Conservation (phyloP, 306 rosid species). For the Rosa persica region DNA sequence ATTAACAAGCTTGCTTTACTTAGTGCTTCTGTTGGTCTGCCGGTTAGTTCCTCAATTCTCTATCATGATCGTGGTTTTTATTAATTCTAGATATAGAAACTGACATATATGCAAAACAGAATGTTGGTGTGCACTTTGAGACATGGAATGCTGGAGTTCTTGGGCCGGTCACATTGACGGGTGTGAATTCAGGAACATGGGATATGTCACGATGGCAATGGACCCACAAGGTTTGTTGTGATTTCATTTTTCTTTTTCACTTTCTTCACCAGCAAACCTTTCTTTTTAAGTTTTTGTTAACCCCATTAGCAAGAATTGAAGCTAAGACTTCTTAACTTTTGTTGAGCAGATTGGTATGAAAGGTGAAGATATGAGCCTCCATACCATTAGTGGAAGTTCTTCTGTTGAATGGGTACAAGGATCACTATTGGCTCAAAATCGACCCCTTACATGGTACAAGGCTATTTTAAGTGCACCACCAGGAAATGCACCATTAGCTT, state of each 20-base stretch:
- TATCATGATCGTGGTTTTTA: conserved; percentile 1
- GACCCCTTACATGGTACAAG: conserved; percentile 96
- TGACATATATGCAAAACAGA: conserved; percentile 44
- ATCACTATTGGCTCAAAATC: conserved; percentile 54
- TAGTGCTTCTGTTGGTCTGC: conserved; percentile 81
- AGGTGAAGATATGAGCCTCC: conserved; percentile 74
- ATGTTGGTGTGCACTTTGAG: conserved; percentile 79
- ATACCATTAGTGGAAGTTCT: conserved; percentile 69
- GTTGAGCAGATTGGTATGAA: conserved; percentile 70
- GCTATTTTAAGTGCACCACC: conserved; percentile 65
- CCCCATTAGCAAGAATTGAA: neutral
- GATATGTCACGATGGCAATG: conserved; percentile 82
- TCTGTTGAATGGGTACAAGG: conserved; percentile 86
- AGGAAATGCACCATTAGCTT: conserved; percentile 77
- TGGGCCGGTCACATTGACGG: conserved; percentile 81
- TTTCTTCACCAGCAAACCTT: neutral
- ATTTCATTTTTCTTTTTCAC: neutral
- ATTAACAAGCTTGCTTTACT: conserved; percentile 88
- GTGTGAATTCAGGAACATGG: conserved; percentile 81
- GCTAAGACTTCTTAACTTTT: neutral
- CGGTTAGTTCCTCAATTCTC: conserved; percentile 55
- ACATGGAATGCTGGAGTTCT: conserved; percentile 92
- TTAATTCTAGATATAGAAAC: neutral
- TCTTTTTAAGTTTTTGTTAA: neutral
- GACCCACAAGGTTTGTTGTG: conserved; percentile 80